Conservation (phyloP, 2,329 filamentous ascomycete genomes). For the Xylaria sp. region DNA sequence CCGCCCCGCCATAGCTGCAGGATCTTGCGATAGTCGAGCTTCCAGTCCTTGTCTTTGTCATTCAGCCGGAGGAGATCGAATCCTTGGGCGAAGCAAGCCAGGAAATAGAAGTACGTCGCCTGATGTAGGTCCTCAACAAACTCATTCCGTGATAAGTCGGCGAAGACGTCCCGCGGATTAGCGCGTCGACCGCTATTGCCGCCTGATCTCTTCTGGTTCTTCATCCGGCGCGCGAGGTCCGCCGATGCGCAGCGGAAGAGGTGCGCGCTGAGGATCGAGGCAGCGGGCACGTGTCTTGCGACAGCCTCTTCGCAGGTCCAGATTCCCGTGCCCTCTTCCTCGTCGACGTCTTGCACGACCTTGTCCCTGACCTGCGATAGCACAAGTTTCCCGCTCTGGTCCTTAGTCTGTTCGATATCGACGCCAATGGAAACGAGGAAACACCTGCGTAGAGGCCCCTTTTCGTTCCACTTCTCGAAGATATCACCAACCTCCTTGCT, state of each 20-base stretch:
- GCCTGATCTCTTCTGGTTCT: conserved; percentile 55
- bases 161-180: conserved; percentile 31
- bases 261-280: conserved; percentile 68
- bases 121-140: conserved; percentile 64
- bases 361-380: too few relatives aligned
- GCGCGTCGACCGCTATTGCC: conserved; percentile 40
- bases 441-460: too few relatives aligned
- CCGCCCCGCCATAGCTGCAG: conserved; percentile 71
- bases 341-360: too few relatives aligned
- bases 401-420: too few relatives aligned
- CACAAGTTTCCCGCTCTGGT: too few relatives aligned
- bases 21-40: conserved; percentile 56
- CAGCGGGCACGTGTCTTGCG: conserved; percentile 64
- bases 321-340: too few relatives aligned
- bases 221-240: conserved; percentile 60
- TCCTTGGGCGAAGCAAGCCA: conserved; percentile 69
- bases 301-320: conserved; percentile 52
- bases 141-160: conserved; percentile 41
- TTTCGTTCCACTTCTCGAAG: too few relatives aligned
- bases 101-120: conserved; percentile 66
- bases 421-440: too few relatives aligned
- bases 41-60: conserved; percentile 64
- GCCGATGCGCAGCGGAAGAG: conserved; percentile 68
- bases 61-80: conserved; percentile 67
- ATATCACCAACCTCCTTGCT: too few relatives aligned